Evolutionary conservation across 192 early-diverging fungal species (phyloP), one percentile per base, ranked within the genome.

Genomic region (Linnemannia exigua): DNA sequence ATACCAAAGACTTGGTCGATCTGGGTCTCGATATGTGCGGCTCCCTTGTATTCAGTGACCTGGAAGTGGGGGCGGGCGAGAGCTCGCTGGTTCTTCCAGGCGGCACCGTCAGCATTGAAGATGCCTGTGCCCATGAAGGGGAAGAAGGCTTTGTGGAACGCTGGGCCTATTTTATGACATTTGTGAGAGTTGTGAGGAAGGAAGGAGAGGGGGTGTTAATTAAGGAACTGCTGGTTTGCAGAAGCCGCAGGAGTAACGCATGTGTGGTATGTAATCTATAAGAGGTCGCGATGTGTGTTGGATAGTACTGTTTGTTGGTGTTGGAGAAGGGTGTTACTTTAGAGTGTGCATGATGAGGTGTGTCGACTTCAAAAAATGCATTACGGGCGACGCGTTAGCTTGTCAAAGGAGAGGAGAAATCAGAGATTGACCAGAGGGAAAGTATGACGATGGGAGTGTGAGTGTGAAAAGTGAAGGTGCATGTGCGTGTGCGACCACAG

Each of bases 51-150:
- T 46, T 86, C 84, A 14, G 84, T 86, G 47, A 86, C 84, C 37
- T 86, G 84, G 75, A 86, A 86, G 35, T 86, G 84, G 44, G 84
- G 84, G 33, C 84, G 84, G 37, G 84, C 84, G n/a, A 86, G 61
- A 14, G 84, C 84, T 22, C 84, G 74, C 70, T 86, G 84, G 51
- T 86, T 86, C 78, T 86, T 86, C 84, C 84, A 86, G 0, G 84
- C 84, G 5, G 84, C 74, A 14, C 84, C 84, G 37, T 86, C 84
- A 14, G 84, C 84, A 51, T 86, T 86, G 66, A 86, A 86, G 75
- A 86, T 86, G 11, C 84, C 84, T 20, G 84, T 86, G 70, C 84
- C 84, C 84, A 86, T 86, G 75, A 86, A 86, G 11, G 84, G 78
- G 75, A 66, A 86, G 71, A 86, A 86, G 9, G 84, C 84, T 50